Conservation (phyloP, 1,284 basidiomycete species). For the Ceratobasidium sp. region DNA sequence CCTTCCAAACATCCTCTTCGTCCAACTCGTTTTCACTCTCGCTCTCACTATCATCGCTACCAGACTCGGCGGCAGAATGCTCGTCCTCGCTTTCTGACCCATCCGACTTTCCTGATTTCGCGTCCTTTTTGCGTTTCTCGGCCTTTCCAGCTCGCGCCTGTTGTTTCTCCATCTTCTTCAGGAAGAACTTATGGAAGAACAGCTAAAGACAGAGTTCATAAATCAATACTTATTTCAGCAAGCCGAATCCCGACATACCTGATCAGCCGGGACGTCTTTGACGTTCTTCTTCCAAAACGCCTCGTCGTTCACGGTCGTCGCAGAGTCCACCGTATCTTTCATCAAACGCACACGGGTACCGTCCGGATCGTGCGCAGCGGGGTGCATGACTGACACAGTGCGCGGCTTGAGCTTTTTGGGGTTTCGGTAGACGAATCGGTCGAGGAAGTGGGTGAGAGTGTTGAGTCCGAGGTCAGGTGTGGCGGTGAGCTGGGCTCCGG, state of each 20-base stretch:
- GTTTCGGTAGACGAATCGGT: constrained; percentile 93
- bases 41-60: constrained; percentile 45
- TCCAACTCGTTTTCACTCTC: constrained; percentile 55
- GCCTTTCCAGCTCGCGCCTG: constrained; percentile 61
- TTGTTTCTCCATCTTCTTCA: constrained; percentile 63
- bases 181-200: constrained; percentile 64
- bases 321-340: constrained; percentile 66
- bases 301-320: constrained; percentile 76
- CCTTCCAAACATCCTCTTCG: constrained; percentile 52
- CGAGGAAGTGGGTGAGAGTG: constrained; percentile 92
- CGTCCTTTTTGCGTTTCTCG: constrained; percentile 59
- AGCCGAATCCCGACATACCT: constrained; percentile 61
- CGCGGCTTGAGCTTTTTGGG: constrained; percentile 85
- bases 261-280: constrained; percentile 87
- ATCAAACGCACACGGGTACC: constrained; percentile 74
- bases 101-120: constrained; percentile 48
- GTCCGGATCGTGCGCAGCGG: constrained; percentile 71
- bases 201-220: constrained; percentile 75
- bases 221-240: constrained; percentile 49
- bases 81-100: constrained; percentile 18
- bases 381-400: constrained; percentile 94
- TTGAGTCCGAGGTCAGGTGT: constrained; percentile 91
- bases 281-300: constrained; percentile 79
- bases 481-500: constrained; percentile 72
- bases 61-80: not conserved